Base-by-base conservation (phyloP, 1,139 yeast species). In the Candida tropicalis region DNA sequence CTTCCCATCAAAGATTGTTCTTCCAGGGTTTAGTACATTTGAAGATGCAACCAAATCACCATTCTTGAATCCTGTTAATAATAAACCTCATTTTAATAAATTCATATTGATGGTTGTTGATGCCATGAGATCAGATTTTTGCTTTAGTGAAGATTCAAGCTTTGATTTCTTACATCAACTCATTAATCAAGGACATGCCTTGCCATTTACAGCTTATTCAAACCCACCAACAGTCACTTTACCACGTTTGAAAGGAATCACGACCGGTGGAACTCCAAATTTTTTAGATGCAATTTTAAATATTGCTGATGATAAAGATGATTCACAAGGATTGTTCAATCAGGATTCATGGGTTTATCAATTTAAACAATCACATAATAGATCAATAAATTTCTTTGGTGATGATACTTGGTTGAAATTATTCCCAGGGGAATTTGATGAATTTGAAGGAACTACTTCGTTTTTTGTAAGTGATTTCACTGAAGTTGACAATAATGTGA, bases 351-450 rank as follows among this genome's bases (percentile, higher is more conserved):
- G 98, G 97, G 60, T 91, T 10, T 68, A 73, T 31, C 98, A 93
- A 59, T 71, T 90, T 63, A 63, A 66, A 35, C 52, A 61, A 4
- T 74, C 65, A 40, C 51, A 11, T 44, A 76, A 76, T 54, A 75
- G 65, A 41, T 50, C 40, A 0, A 69, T 93, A 32, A 84, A 89
- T 57, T 89, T 93, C 77, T 93, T 79, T 67, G 99, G 99, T 20
- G 99, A 93, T 62, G 99, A 93, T 59, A 93, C 99, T 1, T 95
- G 99, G 99, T 66, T 91, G 51, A 91, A 90, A 58, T 72, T 93
- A 38, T 95, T 90, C 54, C 75, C 75, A 1, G 93, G 93, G 0
- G 69, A 65, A 3, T 91, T 93, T 57, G 70, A 72, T 23, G 71
- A 75, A 43, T 66, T 62, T 17, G 99, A 93, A 39, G 99, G 99